These are phyloP conservation scores for Hypoxylon subgilvum DNA, from an alignment of 495 filamentous ascomycete species.

Conservation along the genomic window DNA sequence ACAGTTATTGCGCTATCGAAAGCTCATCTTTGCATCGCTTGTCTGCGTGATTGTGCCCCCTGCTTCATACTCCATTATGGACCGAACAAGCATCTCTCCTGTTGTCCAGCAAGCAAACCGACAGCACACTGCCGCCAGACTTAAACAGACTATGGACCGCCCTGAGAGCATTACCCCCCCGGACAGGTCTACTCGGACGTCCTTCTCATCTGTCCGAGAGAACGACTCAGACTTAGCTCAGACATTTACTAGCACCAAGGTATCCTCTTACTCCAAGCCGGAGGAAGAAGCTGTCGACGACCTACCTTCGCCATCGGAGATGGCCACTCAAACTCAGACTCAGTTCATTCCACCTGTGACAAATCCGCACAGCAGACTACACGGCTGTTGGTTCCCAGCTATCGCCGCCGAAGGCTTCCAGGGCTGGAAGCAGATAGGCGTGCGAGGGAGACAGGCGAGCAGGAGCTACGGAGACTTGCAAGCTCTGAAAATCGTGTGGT, in stretches of 20 bases:
- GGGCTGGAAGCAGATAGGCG: constrained; percentile 74
- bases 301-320: constrained; percentile 38
- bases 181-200: constrained; percentile 55
- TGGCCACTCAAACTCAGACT: constrained; percentile 58
- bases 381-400: constrained; percentile 69
- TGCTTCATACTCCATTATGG: constrained; percentile 34
- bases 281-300: constrained; percentile 55
- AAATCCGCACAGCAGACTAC: constrained; percentile 53
- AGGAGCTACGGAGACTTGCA: constrained; percentile 75
- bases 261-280: constrained; percentile 58
- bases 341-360: constrained; percentile 56
- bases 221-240: constrained; percentile 64
- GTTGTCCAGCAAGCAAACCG: constrained; percentile 26
- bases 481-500: constrained; percentile 61
- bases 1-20: constrained; percentile 39
- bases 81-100: constrained; percentile 30
- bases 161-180: constrained; percentile 33
- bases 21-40: constrained; percentile 38
- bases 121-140: constrained; percentile 21
- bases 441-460: constrained; percentile 69
- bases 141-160: constrained; percentile 34
- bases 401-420: constrained; percentile 67
- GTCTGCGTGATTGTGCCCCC: constrained; percentile 25
- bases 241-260: constrained; percentile 71
- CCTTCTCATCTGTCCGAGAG: constrained; percentile 65